Percentiles rank a stretch among this genome's conserved stretches.
phyloP scores from a whole-genome alignment of 305 asterid genomes.

The Fraxinus latifolia region DNA sequence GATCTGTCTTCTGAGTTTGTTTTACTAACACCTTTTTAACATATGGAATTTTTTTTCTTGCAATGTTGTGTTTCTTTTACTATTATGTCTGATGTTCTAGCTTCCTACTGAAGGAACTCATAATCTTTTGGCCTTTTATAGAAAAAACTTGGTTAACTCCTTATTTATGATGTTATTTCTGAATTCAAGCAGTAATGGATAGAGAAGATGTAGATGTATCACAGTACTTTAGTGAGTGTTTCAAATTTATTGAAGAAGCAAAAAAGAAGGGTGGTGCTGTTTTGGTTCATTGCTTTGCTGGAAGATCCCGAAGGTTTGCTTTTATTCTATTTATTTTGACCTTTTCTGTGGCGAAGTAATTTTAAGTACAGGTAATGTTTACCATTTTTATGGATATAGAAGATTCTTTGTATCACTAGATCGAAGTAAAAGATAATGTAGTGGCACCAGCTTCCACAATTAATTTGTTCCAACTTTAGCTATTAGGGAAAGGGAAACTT shows the following conservation, averaged over 20 bases:
- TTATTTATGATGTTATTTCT: slow-evolving; percentile 8
- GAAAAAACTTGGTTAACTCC: background rate
- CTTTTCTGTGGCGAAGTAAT: background rate
- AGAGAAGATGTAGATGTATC: slow-evolving; percentile 45
- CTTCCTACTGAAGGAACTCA: too few relatives aligned
- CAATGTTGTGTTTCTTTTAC: background rate
- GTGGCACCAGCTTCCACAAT: background rate
- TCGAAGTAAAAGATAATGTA: background rate
- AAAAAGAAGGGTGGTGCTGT: slow-evolving; percentile 62
- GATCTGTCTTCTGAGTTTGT: background rate
- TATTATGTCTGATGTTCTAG: background rate
- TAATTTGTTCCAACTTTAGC: background rate
- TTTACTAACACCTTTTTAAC: background rate
- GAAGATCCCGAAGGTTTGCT: slow-evolving; percentile 81
- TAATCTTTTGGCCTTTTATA: background rate
- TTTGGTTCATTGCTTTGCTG: slow-evolving; percentile 77
- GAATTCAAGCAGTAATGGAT: slow-evolving; percentile 61
- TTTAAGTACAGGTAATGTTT: background rate
- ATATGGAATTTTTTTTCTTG: background rate
- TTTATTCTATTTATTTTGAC: background rate
- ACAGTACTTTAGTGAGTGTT: slow-evolving; percentile 65
- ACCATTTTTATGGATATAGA: background rate
- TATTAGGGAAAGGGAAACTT: background rate
- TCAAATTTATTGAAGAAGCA: slow-evolving; percentile 73
- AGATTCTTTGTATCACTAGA: background rate